Conservation (phyloP, 768 basidiomycete genomes). For the Russula abietina region DNA sequence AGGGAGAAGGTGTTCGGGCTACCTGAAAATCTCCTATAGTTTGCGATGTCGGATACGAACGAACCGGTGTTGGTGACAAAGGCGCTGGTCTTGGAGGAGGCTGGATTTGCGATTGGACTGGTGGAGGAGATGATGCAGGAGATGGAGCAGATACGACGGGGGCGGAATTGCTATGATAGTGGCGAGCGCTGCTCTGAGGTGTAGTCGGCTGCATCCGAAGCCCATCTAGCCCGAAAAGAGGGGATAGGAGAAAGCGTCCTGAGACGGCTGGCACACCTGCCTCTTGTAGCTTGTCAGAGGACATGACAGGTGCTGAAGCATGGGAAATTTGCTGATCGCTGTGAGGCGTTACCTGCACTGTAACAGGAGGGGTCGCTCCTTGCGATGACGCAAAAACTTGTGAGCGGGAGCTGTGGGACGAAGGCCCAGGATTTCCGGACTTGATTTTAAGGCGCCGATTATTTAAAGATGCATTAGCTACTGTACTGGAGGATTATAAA, state of each 20-base stretch:
- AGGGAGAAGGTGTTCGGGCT: constrained; percentile 8
- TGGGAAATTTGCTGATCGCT: constrained; percentile 7
- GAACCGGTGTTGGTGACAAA: constrained; percentile 19
- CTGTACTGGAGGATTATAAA: constrained; percentile 14
- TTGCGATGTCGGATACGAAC: constrained; percentile 18
- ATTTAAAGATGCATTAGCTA: constrained; percentile 17
- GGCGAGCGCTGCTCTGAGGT: constrained; percentile 21
- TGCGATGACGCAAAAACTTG: constrained; percentile 13
- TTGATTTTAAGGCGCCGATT: constrained; percentile 21
- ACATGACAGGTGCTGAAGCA: neutral
- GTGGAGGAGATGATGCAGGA: constrained; percentile 1
- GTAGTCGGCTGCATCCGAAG: too few relatives aligned
- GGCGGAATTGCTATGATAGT: constrained; percentile 17
- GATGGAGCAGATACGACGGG: constrained; percentile 14
- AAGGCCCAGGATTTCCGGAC: constrained; percentile 19
- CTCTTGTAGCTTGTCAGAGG: neutral
- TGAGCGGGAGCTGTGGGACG: constrained; percentile 24
- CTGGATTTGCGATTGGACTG: constrained; percentile 18
- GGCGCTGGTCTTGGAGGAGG: constrained; percentile 11
- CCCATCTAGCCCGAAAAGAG: too few relatives aligned
- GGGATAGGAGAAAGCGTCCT: too few relatives aligned
- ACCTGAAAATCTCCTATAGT: constrained; percentile 3
- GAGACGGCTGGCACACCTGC: too few relatives aligned
- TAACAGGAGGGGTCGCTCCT: constrained; percentile 8
- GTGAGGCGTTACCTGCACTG: constrained; percentile 5